phyloP scores from a whole-genome alignment of 1,139 yeast genomes.

The Sugiyamaella japonica region DNA sequence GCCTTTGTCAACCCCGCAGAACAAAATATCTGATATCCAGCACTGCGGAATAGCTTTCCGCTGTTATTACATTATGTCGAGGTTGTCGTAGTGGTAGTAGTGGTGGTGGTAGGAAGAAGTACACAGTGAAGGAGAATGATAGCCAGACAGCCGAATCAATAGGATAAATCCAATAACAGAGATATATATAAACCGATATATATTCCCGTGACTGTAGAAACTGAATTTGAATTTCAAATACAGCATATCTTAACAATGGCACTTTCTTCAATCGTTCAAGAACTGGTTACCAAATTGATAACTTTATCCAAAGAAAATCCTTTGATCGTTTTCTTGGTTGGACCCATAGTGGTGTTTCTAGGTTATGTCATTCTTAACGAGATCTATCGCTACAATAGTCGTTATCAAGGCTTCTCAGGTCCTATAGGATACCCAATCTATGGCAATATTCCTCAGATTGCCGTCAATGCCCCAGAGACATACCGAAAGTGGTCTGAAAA shows the following conservation, averaged over 20 bases:
- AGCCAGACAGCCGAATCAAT: neutral
- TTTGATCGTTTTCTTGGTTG: neutral
- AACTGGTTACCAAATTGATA: neutral
- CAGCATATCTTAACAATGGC: conserved; percentile 4
- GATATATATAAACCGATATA: too few relatives aligned
- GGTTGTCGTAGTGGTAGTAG: too few relatives aligned
- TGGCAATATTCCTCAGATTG: conserved; percentile 25
- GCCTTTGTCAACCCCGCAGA: neutral
- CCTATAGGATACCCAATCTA: conserved; percentile 25
- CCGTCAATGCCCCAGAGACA: conserved; percentile 24
- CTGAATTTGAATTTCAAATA: too few relatives aligned
- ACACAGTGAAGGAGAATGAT: too few relatives aligned
- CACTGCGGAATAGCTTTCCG: conserved; percentile 6
- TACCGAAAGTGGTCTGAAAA: conserved; percentile 50
- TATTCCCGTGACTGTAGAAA: too few relatives aligned
- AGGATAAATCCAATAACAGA: too few relatives aligned
- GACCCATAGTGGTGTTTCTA: conserved; percentile 13
- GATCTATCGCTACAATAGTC: conserved; percentile 19
- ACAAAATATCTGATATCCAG: neutral
- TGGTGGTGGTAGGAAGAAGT: too few relatives aligned
- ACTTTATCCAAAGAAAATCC: conserved; percentile 4
- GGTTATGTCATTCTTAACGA: conserved; percentile 24
- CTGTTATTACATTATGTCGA: neutral
- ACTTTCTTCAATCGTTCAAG: neutral
- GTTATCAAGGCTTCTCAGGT: conserved; percentile 23